Percentiles rank a stretch among this genome's conserved stretches.
These are phyloP conservation scores for Kluyveromyces aestuarii DNA, from an alignment of 805 yeast species.

Conservation along the genomic window DNA sequence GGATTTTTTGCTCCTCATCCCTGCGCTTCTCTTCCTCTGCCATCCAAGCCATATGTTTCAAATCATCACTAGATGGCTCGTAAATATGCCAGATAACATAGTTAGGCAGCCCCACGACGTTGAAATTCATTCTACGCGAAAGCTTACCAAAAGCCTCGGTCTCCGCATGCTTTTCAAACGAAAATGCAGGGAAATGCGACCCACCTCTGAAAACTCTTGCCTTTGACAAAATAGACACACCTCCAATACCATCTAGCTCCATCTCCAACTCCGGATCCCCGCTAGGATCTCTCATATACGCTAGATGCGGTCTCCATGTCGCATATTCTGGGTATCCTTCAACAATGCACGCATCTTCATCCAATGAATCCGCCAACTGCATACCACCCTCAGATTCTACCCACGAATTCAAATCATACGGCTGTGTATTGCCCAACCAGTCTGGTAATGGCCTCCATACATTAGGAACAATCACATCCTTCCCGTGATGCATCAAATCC, in stretches of 20 bases:
- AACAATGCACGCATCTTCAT: slow-evolving; percentile 92
- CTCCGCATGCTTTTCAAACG: slow-evolving; percentile 93
- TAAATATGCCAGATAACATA: slow-evolving; percentile 95
- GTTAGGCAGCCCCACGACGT: slow-evolving; percentile 86
- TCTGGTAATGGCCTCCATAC: slow-evolving; percentile 88
- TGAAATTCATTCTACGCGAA: slow-evolving; percentile 76
- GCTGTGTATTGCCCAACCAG: slow-evolving; percentile 78
- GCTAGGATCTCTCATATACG: slow-evolving; percentile 87
- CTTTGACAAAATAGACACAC: slow-evolving; percentile 84
- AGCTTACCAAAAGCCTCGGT: slow-evolving; percentile 95
- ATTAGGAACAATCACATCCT: slow-evolving; percentile 90
- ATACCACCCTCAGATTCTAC: slow-evolving; percentile 77
- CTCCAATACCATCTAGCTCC: slow-evolving; percentile 95
- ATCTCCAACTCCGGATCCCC: slow-evolving; percentile 92
- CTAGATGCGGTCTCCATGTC: slow-evolving; percentile 96
- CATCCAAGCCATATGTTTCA: slow-evolving; percentile 83
- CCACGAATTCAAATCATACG: slow-evolving; percentile 81
- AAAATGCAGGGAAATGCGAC: slow-evolving; percentile 92
- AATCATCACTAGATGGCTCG: slow-evolving; percentile 90
- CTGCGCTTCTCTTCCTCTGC: slow-evolving; percentile 67
- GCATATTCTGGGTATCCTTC: slow-evolving; percentile 97
- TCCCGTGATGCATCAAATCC: slow-evolving; percentile 85
- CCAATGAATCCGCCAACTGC: slow-evolving; percentile 64
- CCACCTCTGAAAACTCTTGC: slow-evolving; percentile 83
- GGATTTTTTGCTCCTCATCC: slow-evolving; percentile 51